phyloP scores from a whole-genome alignment of 2,329 filamentous ascomycete genomes.

The Mycosphaerelloides madeirae region DNA sequence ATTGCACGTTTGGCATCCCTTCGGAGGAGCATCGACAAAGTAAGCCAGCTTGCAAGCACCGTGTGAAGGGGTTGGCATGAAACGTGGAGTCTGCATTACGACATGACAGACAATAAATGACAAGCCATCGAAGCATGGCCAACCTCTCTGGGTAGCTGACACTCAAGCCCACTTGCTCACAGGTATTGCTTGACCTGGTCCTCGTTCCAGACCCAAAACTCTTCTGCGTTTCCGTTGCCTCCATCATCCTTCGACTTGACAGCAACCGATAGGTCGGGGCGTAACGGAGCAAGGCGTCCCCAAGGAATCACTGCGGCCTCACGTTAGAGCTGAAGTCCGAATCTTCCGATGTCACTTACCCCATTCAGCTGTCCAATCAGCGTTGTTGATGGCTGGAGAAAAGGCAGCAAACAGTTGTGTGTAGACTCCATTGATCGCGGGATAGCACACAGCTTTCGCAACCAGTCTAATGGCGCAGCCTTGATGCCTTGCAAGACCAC shows the following conservation, averaged over 20 bases:
- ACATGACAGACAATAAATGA: too few species aligned
- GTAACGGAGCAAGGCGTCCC: slow-evolving; percentile 15
- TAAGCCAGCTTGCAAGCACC: too few species aligned
- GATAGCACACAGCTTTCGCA: neutral
- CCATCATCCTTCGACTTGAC: slow-evolving; percentile 15
- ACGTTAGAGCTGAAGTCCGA: neutral
- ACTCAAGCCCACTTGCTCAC: too few species aligned
- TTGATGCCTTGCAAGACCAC: neutral
- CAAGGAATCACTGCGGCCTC: slow-evolving; percentile 1
- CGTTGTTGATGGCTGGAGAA: neutral
- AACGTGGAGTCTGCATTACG: too few species aligned
- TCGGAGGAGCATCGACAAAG: too few species aligned
- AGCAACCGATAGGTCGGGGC: neutral
- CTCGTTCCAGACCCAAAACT: slow-evolving; percentile 38
- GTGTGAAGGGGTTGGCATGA: too few species aligned
- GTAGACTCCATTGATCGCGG: neutral
- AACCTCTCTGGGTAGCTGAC: too few species aligned
- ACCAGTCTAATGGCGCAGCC: neutral
- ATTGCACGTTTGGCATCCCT: too few species aligned
- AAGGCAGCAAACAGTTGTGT: slow-evolving; percentile 1
- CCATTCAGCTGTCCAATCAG: too few species aligned
- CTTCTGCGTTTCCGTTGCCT: slow-evolving; percentile 30
- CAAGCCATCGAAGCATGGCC: too few species aligned
- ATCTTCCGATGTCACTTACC: neutral
- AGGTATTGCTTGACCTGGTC: too few species aligned